Conservation (phyloP, 768 basidiomycete species). For the Cubamyces sp. region DNA sequence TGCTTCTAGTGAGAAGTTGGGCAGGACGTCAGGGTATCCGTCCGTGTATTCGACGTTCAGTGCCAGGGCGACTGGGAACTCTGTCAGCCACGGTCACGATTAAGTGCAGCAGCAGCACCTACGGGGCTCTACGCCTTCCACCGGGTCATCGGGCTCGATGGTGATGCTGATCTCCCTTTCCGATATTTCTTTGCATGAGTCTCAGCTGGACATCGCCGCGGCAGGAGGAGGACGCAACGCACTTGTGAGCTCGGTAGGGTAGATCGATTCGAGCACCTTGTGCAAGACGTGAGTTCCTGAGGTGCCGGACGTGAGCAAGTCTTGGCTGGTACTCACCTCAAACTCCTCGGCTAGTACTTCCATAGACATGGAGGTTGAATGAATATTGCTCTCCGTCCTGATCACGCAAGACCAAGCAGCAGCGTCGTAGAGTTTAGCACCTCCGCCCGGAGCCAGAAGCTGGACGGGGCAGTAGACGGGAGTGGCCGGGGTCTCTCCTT, state of each 20-base stretch:
- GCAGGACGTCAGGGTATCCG: conserved; percentile 83
- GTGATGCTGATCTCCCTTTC: conserved; percentile 82
- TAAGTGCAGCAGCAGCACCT: conserved; percentile 33
- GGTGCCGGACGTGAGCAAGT: background rate
- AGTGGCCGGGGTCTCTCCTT: conserved; percentile 4
- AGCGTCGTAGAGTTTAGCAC: background rate
- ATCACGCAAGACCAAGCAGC: background rate
- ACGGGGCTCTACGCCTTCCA: conserved; percentile 65
- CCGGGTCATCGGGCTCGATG: conserved; percentile 82
- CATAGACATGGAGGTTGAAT: conserved; percentile 53
- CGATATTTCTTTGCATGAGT: conserved; percentile 73
- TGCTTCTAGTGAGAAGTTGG: conserved; percentile 67
- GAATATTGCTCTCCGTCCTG: conserved; percentile 1
- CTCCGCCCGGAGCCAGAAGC: background rate
- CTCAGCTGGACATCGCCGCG: conserved; percentile 47
- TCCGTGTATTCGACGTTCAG: conserved; percentile 79
- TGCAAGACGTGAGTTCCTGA: background rate
- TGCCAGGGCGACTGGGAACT: conserved; percentile 64
- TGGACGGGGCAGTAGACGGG: background rate
- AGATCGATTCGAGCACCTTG: conserved; percentile 96
- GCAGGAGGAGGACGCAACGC: conserved; percentile 47
- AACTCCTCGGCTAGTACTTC: conserved; percentile 85
- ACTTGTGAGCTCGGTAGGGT: conserved; percentile 93
- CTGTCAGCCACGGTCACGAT: conserved; percentile 16
- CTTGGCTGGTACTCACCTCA: conserved; percentile 58